Evolutionary conservation across 1,284 basidiomycete genomes (phyloP), one percentile per base, ranked within the genome.

Genomic region (Cutaneotrichosporon dermatis): DNA sequence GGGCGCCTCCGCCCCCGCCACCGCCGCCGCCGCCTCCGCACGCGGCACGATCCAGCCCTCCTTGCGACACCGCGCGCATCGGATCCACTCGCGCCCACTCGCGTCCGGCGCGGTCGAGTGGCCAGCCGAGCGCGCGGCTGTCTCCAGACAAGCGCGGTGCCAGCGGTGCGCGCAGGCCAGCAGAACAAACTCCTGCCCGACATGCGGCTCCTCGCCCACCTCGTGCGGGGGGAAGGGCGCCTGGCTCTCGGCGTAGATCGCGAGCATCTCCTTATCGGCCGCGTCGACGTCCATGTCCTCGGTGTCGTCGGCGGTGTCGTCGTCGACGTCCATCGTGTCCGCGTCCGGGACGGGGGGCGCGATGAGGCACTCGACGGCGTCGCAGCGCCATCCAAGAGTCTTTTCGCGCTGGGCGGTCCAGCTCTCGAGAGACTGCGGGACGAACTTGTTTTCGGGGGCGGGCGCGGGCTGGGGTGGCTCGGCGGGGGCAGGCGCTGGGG

Each of bases 361-460:
- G 11, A 69, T 54, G 4, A 60, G 57, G 57, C 74, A 76, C 54
- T 69, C 69, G 16, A 67, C 61, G 1, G 69, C 71, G 59, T 76
- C 73, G 53, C 74, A 76, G 33, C 73, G 64, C 73, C 73, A 75
- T n/a, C 74, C 74, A 4, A 76, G 62, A 4, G 57, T 58, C 57
- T 66, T 68, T 58, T 76, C 74, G 11, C 68, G 63, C 39, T 68
- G 66, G 42, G 60, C 56, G 1, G 71, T 69, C 74, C 74, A 76
- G 41, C 55, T 63, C 39, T 70, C 68, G 6, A 76, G 67, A 0
- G 68, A 64, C 54, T 71, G 65, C 0, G 62, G 62, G 11, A 64
- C 62, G 8, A 61, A 59, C 2, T 57, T 16, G 4, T 41, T 34
- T 2, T 48, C 36, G 8, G 42, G 56, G 36, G 48, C 48, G 7